A percentile compares a stretch with the other conserved stretches of the same genome.
phyloP scores from a whole-genome alignment of 192 early-diverging fungal species.

The Rhizophagus sp. region DNA sequence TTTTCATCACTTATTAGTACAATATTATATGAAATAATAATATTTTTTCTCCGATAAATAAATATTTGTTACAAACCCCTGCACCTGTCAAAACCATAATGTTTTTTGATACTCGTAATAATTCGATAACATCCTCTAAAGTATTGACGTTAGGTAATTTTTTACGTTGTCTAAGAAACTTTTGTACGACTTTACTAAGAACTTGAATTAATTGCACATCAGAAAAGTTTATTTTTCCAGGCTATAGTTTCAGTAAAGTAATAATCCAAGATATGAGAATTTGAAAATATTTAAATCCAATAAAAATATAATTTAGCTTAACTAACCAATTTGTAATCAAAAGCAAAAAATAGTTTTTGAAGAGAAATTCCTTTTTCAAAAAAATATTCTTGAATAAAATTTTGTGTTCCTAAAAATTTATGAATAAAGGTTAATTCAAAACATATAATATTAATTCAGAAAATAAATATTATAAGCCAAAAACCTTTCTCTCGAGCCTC shows the following conservation, averaged over 20 bases:
- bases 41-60: background rate
- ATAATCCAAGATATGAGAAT: background rate
- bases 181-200: constrained; percentile 55
- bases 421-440: background rate
- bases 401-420: constrained; percentile 43
- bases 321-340: constrained; percentile 48
- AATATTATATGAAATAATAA: background rate
- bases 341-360: constrained; percentile 63
- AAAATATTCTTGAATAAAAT: constrained; percentile 69
- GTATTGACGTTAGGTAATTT: constrained; percentile 59
- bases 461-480: background rate
- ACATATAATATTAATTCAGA: background rate
- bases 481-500: constrained; percentile 22
- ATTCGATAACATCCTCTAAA: constrained; percentile 60
- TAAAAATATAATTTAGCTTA: background rate
- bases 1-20: constrained; percentile 15
- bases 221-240: constrained; percentile 46
- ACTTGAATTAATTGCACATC: constrained; percentile 63
- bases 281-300: constrained; percentile 8
- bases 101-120: constrained; percentile 59
- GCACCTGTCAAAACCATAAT: constrained; percentile 94
- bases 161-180: constrained; percentile 56
- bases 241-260: background rate
- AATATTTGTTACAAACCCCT: constrained; percentile 49
- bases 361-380: constrained; percentile 50